These are phyloP conservation scores for Schoenoplectus triqueter DNA, from an alignment of 202 grass and related monocot species.

Conservation along the genomic window DNA sequence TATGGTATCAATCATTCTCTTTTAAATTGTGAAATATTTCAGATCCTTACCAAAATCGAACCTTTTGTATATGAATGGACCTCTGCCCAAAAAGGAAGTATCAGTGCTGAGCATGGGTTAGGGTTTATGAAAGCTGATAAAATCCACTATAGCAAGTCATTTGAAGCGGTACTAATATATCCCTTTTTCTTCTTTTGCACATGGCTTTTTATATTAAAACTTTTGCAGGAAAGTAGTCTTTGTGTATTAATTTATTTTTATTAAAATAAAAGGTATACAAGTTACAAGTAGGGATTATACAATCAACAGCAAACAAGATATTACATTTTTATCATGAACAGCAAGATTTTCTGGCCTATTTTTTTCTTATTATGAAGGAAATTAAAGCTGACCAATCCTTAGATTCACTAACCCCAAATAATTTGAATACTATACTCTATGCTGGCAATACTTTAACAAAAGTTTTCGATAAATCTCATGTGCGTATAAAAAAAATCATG, in stretches of 20 bases:
- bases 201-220: neutral
- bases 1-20: conserved; percentile 29
- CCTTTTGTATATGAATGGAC: conserved; percentile 96
- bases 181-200: neutral
- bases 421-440: neutral
- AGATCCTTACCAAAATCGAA: conserved; percentile 81
- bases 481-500: neutral
- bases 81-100: conserved; percentile 86
- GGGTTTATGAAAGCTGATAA: conserved; percentile 96
- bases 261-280: neutral
- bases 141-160: conserved; percentile 94
- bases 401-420: conserved; percentile 19
- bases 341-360: neutral
- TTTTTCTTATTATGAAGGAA: neutral
- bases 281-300: neutral
- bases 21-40: conserved; percentile 44
- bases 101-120: conserved; percentile 89
- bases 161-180: conserved; percentile 66
- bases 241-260: neutral
- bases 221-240: conserved; percentile 7
- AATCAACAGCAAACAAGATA: neutral
- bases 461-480: neutral
- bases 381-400: neutral
- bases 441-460: neutral
- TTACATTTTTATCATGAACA: conserved; percentile 18